phyloP scores from a whole-genome alignment of 73 alveolate genomes.

The Paramecium caudatum region DNA sequence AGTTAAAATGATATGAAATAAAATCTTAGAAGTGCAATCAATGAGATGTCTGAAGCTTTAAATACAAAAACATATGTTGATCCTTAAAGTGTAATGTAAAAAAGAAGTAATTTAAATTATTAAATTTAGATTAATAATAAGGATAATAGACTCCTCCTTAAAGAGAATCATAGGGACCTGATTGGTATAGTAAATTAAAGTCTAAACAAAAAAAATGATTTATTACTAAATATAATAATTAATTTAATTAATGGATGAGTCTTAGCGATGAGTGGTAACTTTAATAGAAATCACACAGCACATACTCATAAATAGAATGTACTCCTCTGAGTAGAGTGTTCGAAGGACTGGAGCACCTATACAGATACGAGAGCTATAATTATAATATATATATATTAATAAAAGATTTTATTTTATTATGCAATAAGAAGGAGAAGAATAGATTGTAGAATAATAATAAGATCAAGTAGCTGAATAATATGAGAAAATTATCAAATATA shows the following conservation, averaged over 20 bases:
- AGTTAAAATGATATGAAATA: constrained; percentile 59
- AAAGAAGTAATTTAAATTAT: too few species aligned
- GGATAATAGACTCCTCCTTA: constrained; percentile 12
- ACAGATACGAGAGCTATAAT: constrained; percentile 35
- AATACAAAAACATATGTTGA: constrained; percentile 64
- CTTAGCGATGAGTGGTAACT: constrained; percentile 35
- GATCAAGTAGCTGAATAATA: not conserved
- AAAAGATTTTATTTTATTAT: constrained; percentile 30
- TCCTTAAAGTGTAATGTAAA: constrained; percentile 10
- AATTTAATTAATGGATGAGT: not conserved
- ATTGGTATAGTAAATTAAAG: constrained; percentile 47
- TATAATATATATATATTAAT: not conserved
- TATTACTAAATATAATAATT: not conserved
- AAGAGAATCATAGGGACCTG: constrained; percentile 30
- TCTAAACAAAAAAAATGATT: not conserved
- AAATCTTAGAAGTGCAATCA: constrained; percentile 67
- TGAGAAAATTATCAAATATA: constrained; percentile 17
- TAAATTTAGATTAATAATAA: not conserved
- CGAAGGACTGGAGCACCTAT: constrained; percentile 60
- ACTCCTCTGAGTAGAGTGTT: constrained; percentile 49
- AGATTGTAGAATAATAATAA: not conserved
- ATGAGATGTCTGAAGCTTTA: constrained; percentile 68
- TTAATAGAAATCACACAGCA: not conserved
- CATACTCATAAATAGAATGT: constrained; percentile 13
- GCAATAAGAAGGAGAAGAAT: constrained; percentile 39